Base-by-base conservation (phyloP, 257 asterid genomes). In the Salvia rosmarinus region DNA sequence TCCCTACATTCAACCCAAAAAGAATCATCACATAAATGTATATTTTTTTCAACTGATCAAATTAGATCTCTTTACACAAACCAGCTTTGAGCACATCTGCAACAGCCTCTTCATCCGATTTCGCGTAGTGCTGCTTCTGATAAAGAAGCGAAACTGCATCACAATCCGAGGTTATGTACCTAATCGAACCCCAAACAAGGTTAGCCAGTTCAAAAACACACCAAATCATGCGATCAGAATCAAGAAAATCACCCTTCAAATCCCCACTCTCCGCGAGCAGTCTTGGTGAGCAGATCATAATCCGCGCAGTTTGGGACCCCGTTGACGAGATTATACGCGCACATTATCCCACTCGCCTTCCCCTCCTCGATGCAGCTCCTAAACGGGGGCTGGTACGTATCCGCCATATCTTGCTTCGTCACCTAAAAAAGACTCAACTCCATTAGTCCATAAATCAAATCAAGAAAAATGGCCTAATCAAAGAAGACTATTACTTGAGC, bases 71-170 rank as follows among this genome's bases (percentile, higher is more conserved):
- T 23, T 23, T 0, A 20, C 4, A 55, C 39, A 23, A 12, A 89
- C 96, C 96, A n/a, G 95, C 96, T 84, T 80, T 84, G 21, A 87
- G 89, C 49, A 78, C 91, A 65, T 82, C 82, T 0, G 86, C 92
- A 0, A 84, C 95, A 1, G 95, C 94, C 50, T 89, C 96, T 84
- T 89, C 96, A 8, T 85, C 90, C 16, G 78, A 77, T 72, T 80
- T 82, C 1, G 84, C 89, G 55, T 85, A 87, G 17, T 78, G 78
- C 52, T 89, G 95, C 2, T 68, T 20, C 44, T 78, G 80, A 55
- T 72, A 78, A 44, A 89, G 76, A 40, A 80, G 83, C 0, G 79
- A 65, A 11, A 86, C 92, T 5, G 89, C 90, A 63, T 84, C 95
- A 50, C 95, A 85, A 28, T 89, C 96, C 35, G 96, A 84, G 5